These are phyloP conservation scores for Knoxia roxburghii DNA, from an alignment of 257 asterid species.

Conservation along the genomic window DNA sequence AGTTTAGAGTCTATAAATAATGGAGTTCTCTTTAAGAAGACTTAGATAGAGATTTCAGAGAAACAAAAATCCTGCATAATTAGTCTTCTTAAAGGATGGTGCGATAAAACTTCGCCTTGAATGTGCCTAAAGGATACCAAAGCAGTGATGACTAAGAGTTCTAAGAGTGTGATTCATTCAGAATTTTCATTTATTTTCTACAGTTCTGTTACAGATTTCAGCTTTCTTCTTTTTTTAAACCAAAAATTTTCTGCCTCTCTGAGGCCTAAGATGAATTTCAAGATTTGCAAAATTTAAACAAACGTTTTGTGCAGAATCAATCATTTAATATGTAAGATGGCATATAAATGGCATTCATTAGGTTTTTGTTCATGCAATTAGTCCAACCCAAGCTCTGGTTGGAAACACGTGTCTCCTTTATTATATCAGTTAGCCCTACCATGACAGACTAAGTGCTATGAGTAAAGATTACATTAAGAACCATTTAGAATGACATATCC, in stretches of 20 bases:
- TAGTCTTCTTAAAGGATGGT: too few relatives aligned
- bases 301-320: not conserved
- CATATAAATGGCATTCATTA: not conserved
- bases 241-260: not conserved
- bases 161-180: not conserved
- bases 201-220: not conserved
- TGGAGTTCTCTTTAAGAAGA: not conserved
- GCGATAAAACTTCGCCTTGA: too few relatives aligned
- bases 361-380: not conserved
- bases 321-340: not conserved
- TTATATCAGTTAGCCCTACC: not conserved
- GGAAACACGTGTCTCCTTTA: not conserved
- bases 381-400: not conserved
- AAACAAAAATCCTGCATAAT: too few relatives aligned
- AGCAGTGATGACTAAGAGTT: not conserved
- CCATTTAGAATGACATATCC: too few relatives aligned
- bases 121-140: not conserved
- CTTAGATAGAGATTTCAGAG: too few relatives aligned
- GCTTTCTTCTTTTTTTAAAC: not conserved
- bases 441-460: not conserved
- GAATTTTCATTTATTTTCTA: not conserved
- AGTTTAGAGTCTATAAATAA: not conserved
- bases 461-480: not conserved
- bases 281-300: not conserved
- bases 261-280: not conserved